These are phyloP conservation scores for Phragmites australis DNA, from an alignment of 176 grass and related monocot species.

Conservation along the genomic window DNA sequence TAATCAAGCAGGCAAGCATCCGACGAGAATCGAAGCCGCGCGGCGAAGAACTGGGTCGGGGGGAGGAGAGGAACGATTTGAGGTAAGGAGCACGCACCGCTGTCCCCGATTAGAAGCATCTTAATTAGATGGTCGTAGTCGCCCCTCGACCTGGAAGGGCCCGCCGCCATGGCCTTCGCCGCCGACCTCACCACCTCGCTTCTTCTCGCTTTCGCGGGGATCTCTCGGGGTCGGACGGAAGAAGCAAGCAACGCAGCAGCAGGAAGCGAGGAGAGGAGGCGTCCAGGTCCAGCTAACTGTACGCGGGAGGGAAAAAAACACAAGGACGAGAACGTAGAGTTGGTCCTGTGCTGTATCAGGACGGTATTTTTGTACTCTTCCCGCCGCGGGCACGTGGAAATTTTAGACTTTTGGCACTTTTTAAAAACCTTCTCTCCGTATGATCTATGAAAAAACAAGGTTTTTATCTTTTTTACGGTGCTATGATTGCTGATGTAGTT, in stretches of 20 bases:
- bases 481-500: no score
- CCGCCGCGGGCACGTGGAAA: not conserved
- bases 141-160: conserved; percentile 46
- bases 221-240: conserved; percentile 1
- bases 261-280: not conserved
- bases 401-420: no score
- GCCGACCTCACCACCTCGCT: not conserved
- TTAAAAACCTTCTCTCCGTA: no score
- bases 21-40: not conserved
- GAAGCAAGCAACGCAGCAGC: not conserved
- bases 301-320: not conserved
- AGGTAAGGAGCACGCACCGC: not conserved
- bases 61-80: not conserved
- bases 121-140: conserved; percentile 63
- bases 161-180: conserved; percentile 32
- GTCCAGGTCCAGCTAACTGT: not conserved
- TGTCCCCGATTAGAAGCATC: conserved; percentile 60
- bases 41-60: not conserved
- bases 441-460: no score
- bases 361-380: conserved; percentile 26
- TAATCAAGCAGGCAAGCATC: not conserved
- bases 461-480: no score
- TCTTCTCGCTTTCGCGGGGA: not conserved
- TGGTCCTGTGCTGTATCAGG: conserved; percentile 21
- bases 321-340: not conserved